Conservation (phyloP, 2,329 filamentous ascomycete genomes). For the Cercospora beticola region DNA sequence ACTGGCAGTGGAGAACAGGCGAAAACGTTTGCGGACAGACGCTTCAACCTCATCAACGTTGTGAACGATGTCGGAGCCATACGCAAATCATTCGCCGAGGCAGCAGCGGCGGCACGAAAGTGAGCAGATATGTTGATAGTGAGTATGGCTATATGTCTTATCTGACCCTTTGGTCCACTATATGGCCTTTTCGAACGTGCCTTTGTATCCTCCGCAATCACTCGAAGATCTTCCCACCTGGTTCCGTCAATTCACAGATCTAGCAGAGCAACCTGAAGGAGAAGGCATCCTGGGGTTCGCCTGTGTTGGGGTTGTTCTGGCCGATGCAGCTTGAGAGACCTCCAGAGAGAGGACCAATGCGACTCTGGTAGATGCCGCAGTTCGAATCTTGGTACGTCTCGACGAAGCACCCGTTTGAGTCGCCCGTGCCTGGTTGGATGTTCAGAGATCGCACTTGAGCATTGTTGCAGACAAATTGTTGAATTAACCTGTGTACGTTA, state of each 20-base stretch:
- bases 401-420: not conserved
- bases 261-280: not conserved
- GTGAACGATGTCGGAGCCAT: constrained; percentile 38
- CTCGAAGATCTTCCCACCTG: not conserved
- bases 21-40: constrained; percentile 52
- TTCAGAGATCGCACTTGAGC: not conserved
- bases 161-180: not conserved
- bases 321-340: not conserved
- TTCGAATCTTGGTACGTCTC: not conserved
- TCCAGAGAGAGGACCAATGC: not conserved
- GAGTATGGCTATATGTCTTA: not conserved
- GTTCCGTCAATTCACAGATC: not conserved
- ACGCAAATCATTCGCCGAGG: constrained; percentile 31
- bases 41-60: constrained; percentile 55
- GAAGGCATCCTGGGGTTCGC: not conserved
- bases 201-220: not conserved
- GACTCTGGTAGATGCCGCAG: not conserved
- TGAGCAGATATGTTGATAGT: not conserved
- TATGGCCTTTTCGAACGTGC: not conserved
- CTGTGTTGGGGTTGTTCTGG: not conserved
- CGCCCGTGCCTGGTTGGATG: not conserved
- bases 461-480: not conserved
- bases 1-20: constrained; percentile 54
- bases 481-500: not conserved
- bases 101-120: constrained; percentile 30